Evolutionary conservation across 129 eudicot genomes (phyloP).

Genomic region (carrot (Daucus carota)): DH1_v3.0 NC_030381.2:18828501-18829000

Average conservation of each 20-base stretch:
- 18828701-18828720: neutral
- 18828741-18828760: neutral
- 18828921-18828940: conserved; percentile 52
- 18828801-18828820: conserved; percentile 78
- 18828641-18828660: neutral
- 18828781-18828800: conserved; percentile 73
- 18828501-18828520: neutral
- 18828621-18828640: neutral
- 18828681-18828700: neutral
- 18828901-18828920: conserved; percentile 63
- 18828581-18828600: neutral
- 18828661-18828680: neutral
- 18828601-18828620: neutral
- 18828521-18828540: neutral
- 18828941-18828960: conserved; percentile 37
- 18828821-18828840: conserved; percentile 80
- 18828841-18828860: conserved; percentile 55
- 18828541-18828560: neutral
- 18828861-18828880: conserved; percentile 55
- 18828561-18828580: neutral
- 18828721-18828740: neutral
- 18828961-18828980: conserved; percentile 21
- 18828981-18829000: conserved; percentile 27
- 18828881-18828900: conserved; percentile 71
- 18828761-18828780: neutral